Evolutionary conservation across 495 filamentous ascomycete species (phyloP).

Genomic region (Tetracladium setigerum): DNA sequence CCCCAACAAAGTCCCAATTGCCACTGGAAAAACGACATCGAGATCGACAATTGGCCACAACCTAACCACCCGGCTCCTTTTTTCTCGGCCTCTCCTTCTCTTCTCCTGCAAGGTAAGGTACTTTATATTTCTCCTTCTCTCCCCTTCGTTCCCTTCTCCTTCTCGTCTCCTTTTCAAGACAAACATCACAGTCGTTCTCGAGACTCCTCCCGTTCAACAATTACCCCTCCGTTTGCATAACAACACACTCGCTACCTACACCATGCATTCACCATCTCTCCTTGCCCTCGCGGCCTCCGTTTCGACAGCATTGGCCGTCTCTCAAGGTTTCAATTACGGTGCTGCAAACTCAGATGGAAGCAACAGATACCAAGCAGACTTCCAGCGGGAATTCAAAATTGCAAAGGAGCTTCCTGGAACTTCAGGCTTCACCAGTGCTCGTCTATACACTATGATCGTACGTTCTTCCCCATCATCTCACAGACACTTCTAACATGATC

Average conservation of each 20-base stretch:
- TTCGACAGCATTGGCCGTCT: conserved; percentile 24
- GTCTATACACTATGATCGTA: conserved; percentile 44
- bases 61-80: too few relatives aligned
- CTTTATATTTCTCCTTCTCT: too few relatives aligned
- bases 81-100: too few relatives aligned
- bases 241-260: conserved; percentile 3
- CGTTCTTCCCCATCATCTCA: conserved; percentile 4
- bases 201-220: too few relatives aligned
- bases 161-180: too few relatives aligned
- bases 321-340: conserved; percentile 82
- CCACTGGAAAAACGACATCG: too few relatives aligned
- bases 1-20: too few relatives aligned
- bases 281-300: conserved; percentile 21
- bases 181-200: too few relatives aligned
- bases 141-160: too few relatives aligned
- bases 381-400: conserved; percentile 58
- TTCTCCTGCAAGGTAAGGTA: too few relatives aligned
- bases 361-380: conserved; percentile 57
- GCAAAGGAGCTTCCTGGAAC: conserved; percentile 64
- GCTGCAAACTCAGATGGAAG: conserved; percentile 51
- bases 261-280: conserved; percentile 20
- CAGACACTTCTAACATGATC: background rate
- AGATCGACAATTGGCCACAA: too few relatives aligned
- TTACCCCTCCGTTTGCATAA: background rate
- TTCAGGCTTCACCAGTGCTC: conserved; percentile 65